Base-by-base conservation (phyloP, 73 alveolate genomes). In the Paramecium bursaria region DNA sequence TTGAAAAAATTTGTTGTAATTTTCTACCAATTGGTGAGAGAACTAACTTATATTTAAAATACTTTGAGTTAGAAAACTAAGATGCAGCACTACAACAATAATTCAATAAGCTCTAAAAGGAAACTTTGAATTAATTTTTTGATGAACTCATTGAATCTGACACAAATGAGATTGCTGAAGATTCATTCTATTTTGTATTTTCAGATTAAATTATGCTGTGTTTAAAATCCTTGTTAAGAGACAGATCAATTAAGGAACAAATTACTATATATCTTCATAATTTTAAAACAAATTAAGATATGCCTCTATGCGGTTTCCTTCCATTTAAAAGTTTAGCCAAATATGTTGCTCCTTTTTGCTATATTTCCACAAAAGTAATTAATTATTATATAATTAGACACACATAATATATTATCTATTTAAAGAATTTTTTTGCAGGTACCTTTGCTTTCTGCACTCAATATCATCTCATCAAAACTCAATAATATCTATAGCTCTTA, bases 271-370 rank as follows among this genome's bases (percentile, higher is more conserved):
- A 11, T 7, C 1, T 0, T 25, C 31, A 25, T 10, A 29, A 3
- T 26, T 17, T 6, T 26, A 11, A 44, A 27, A 13, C 39, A 57
- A 44, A 57, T 57, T 29, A n/a, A 57, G 31, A 57, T 25, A 17
- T 26, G 3, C 76, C 76, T 25, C 19, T 29, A 0, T 25, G 50
- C 17, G 76, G 76, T 10, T 57, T 57, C 26, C 39, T 57, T 29
- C 76, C 76, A 11, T 57, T 57, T 7, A 23, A 29, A 26, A 23
- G 31, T 27, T 17, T 57, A 0, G 26, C 76, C 0, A 57, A 57
- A 57, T 57, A 57, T 57, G 76, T 57, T 29, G 76, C 76, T 25
- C 76, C 76, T 29, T 57, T 57, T 25, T 57, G 76, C 22, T 57
- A 57, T n/a, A 27, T 57, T 4, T 26, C 50, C 1, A 57, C 76